A percentile compares a stretch with the other conserved stretches of the same genome.
Evolutionary conservation across 352 stramenopile genomes (phyloP).

Genomic region (Globisporangium perplexum): DNA sequence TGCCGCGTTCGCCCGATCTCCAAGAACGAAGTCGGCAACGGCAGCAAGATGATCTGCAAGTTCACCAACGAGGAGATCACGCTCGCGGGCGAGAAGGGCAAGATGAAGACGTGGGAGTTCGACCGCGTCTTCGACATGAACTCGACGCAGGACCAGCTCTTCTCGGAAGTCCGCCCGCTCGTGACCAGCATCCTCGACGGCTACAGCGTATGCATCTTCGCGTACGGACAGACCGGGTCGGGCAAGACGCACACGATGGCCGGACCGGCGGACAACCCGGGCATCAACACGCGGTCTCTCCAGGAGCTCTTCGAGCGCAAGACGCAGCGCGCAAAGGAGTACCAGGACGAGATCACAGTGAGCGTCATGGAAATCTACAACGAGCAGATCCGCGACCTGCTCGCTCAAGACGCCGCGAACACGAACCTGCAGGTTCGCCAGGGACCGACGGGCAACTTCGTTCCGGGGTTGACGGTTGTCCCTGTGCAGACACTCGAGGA

Average conservation of each 20-base stretch:
- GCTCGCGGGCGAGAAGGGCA: slow-evolving; percentile 74
- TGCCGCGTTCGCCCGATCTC: slow-evolving; percentile 93
- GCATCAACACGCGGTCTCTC: slow-evolving; percentile 83
- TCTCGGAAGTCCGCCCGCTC: slow-evolving; percentile 66
- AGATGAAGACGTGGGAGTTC: slow-evolving; percentile 84
- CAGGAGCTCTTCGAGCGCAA: slow-evolving; percentile 82
- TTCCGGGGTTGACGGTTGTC: slow-evolving; percentile 69
- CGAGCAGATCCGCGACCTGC: slow-evolving; percentile 92
- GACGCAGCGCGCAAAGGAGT: slow-evolving; percentile 56
- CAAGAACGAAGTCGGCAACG: slow-evolving; percentile 59
- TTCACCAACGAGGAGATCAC: slow-evolving; percentile 81
- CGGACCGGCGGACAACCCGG: slow-evolving; percentile 54
- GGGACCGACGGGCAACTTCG: slow-evolving; percentile 80
- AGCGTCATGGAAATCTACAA: slow-evolving; percentile 97
- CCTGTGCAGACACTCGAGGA: slow-evolving; percentile 73
- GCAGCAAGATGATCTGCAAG: slow-evolving; percentile 80
- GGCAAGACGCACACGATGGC: slow-evolving; percentile 88
- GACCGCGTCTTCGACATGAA: slow-evolving; percentile 80
- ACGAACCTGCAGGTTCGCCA: slow-evolving; percentile 83
- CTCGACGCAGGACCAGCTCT: slow-evolving; percentile 75
- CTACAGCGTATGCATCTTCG: slow-evolving; percentile 90
- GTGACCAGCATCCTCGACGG: slow-evolving; percentile 84
- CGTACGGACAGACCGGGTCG: slow-evolving; percentile 83
- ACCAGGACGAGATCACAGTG: slow-evolving; percentile 82
- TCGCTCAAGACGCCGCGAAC: slow-evolving; percentile 76